Evolutionary conservation across 2,329 filamentous ascomycete genomes (phyloP), one percentile per base, ranked within the genome.

Genomic region (Pseudocercospora pini-densiflorae): DNA sequence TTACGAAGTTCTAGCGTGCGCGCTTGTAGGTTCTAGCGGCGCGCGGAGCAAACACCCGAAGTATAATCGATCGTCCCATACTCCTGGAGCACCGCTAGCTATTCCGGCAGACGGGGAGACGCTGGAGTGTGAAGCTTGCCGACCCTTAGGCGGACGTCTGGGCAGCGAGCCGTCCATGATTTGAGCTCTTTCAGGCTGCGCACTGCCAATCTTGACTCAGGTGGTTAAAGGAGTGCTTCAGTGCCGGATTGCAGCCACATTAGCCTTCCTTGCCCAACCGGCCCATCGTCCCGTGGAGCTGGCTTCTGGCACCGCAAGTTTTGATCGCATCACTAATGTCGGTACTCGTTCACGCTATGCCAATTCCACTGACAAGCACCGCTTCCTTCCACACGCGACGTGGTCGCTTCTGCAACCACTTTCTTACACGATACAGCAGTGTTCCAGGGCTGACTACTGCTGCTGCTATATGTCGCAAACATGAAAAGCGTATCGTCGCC

Each of bases 11-110:
- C 51, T 55, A 55, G 51, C 51, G 51, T 31, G 23, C 23, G 23
- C 51, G 27, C 51, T 31, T 33, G 55, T 58, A 43, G 55, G 55
- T 43, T 58, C 31, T 58, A 36, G 31, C 55, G 55, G 55, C n/a
- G 31, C 55, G 55, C 55, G 55, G 55, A 58, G 55, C 55, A 16
- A 12, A 58, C n/a, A 24, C 21, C 29, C 53, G 53, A 57, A 43
- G 31, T 58, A 36, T 58, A 58, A 40, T 58, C 55, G 55, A 58
- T 58, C 55, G 55, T 43, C 55, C 55, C 55, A 43, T 58, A 36
- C 55, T 43, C 55, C 55, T 58, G 55, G 55, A 36, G 29, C 31
- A 58, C 31, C 31, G 55, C 55, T 58, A 43, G n/a, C 29, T 14
- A 58, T 58, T 55, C 51, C 51, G 51, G 51, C 51, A 55, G 51